Evolutionary conservation across 768 basidiomycete genomes (phyloP).

Genomic region (Tylopilus balloui): DNA sequence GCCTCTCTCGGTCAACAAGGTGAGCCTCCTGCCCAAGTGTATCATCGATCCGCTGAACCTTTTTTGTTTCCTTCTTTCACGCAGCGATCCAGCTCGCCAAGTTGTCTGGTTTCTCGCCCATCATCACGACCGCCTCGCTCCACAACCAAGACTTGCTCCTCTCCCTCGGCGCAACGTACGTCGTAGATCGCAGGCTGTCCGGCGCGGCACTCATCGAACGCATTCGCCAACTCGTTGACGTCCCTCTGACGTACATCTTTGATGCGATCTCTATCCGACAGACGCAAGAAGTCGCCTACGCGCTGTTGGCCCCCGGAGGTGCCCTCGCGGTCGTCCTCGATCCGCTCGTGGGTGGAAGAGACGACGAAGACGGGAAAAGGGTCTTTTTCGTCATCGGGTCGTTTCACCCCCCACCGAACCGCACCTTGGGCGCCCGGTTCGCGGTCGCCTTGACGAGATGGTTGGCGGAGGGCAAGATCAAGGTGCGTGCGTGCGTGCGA

Average conservation of each 20-base stretch:
- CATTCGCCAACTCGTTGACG: background rate
- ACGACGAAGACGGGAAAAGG: background rate
- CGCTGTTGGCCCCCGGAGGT: slow-evolving; percentile 30
- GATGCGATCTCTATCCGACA: slow-evolving; percentile 29
- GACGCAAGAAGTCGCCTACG: slow-evolving; percentile 30
- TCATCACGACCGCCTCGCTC: slow-evolving; percentile 37
- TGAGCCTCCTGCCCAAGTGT: too few species aligned
- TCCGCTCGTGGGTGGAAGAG: background rate
- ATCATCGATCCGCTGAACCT: too few species aligned
- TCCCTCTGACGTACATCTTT: slow-evolving; percentile 7
- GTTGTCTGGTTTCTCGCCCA: slow-evolving; percentile 32
- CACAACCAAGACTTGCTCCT: slow-evolving; percentile 27
- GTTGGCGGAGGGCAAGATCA: slow-evolving; percentile 19
- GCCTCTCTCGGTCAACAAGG: slow-evolving; percentile 38
- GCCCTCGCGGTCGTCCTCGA: slow-evolving; percentile 15
- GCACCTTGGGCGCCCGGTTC: slow-evolving; percentile 11
- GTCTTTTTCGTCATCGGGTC: slow-evolving; percentile 6
- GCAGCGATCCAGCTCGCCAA: slow-evolving; percentile 32
- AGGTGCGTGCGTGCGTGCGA: too few species aligned
- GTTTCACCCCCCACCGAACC: slow-evolving; percentile 4
- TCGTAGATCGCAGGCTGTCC: slow-evolving; percentile 29
- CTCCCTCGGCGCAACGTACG: slow-evolving; percentile 35
- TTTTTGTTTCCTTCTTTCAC: too few species aligned
- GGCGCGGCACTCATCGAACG: slow-evolving; percentile 7
- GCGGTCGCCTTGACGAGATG: slow-evolving; percentile 12